Evolutionary conservation across 2,329 filamentous ascomycete species (phyloP).

Genomic region (Alternaria consortialis): DNA sequence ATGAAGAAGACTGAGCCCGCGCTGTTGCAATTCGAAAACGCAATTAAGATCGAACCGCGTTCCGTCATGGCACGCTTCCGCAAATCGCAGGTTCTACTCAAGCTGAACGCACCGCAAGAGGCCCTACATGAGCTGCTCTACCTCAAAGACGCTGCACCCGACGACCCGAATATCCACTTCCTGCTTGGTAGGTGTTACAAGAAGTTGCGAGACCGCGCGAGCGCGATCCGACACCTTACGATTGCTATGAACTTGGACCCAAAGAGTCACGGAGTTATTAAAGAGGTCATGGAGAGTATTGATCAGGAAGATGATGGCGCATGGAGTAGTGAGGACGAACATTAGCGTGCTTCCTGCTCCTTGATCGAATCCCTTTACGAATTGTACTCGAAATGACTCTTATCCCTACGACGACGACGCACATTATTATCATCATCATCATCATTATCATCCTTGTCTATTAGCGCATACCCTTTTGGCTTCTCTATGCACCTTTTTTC

Average conservation of each 20-base stretch:
- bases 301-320: constrained; percentile 72
- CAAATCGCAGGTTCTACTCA: constrained; percentile 87
- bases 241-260: constrained; percentile 95
- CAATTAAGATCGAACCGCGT: constrained; percentile 81
- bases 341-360: constrained; percentile 18
- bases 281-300: constrained; percentile 93
- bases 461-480: constrained; percentile 6
- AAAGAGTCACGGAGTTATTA: constrained; percentile 94
- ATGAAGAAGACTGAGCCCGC: constrained; percentile 83
- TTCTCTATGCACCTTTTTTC: not conserved
- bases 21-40: constrained; percentile 81
- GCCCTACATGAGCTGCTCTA: constrained; percentile 85
- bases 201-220: constrained; percentile 66
- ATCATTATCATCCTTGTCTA: constrained; percentile 3
- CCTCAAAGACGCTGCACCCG: constrained; percentile 89
- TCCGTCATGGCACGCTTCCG: constrained; percentile 89
- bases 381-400: constrained; percentile 1
- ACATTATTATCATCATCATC: not conserved
- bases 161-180: constrained; percentile 97
- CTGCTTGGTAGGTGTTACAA: constrained; percentile 81
- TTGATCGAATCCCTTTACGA: not conserved
- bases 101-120: constrained; percentile 71
- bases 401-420: not conserved
- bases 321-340: constrained; percentile 48
- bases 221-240: constrained; percentile 92